These are phyloP conservation scores for Kalanchoe fedtschenkoi DNA, from an alignment of 164 flowering plant species.

Conservation along the genomic window DNA sequence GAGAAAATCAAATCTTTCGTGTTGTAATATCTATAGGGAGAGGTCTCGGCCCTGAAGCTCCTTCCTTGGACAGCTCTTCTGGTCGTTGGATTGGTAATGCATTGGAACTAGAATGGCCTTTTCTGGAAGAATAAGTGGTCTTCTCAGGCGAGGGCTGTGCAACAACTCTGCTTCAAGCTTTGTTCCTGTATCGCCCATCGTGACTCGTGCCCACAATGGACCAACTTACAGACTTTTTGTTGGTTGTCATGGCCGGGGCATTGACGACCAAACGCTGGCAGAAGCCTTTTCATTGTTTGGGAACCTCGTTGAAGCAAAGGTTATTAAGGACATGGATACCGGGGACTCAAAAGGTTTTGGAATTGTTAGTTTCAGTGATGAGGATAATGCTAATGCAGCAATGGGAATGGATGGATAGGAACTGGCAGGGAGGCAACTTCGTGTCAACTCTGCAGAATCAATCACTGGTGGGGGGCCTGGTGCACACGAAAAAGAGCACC, in stretches of 20 bases:
- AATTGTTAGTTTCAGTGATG: not conserved
- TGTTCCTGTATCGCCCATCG: not conserved
- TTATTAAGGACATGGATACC: slow-evolving; percentile 1
- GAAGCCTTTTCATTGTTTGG: slow-evolving; percentile 5
- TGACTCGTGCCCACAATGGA: slow-evolving; percentile 2
- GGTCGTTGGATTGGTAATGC: too few species aligned
- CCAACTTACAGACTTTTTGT: not conserved
- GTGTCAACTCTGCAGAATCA: slow-evolving; percentile 3
- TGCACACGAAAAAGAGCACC: not conserved
- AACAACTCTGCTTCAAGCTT: not conserved
- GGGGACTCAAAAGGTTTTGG: not conserved
- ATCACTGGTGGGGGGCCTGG: not conserved
- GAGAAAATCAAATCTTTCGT: too few species aligned
- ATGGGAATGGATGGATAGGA: slow-evolving; percentile 2
- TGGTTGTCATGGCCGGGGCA: not conserved
- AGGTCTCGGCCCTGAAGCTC: too few species aligned
- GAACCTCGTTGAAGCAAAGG: not conserved
- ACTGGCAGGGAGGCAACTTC: slow-evolving; percentile 2
- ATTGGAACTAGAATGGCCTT: not conserved
- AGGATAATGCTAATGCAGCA: slow-evolving; percentile 2
- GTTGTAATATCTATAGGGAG: too few species aligned
- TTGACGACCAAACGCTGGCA: not conserved
- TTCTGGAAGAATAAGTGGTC: not conserved
- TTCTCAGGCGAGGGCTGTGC: slow-evolving; percentile 1
- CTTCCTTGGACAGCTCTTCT: too few species aligned